Percentiles rank a stretch among this genome's conserved stretches.
These are phyloP conservation scores for Wickerhamomyces subpelliculosus DNA, from an alignment of 805 yeast genomes.

Conservation along the genomic window DNA sequence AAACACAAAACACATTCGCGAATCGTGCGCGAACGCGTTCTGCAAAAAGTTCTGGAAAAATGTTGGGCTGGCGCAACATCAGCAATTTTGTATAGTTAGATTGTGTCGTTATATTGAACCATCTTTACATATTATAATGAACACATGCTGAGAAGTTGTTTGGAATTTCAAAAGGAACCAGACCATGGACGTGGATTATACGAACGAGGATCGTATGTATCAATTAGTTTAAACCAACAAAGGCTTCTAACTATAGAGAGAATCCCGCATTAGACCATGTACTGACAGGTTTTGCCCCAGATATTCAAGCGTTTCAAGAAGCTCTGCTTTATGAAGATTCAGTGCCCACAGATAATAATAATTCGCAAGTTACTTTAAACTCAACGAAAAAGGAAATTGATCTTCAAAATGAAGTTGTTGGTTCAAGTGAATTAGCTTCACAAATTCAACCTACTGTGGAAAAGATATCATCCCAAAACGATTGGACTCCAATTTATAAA, in stretches of 20 bases:
- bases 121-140: too few relatives aligned
- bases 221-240: slow-evolving; percentile 16
- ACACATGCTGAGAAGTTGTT: too few relatives aligned
- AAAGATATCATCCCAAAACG: slow-evolving; percentile 34
- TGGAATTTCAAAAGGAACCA: too few relatives aligned
- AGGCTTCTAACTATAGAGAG: too few relatives aligned
- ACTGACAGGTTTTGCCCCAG: slow-evolving; percentile 7
- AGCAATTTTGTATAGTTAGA: too few relatives aligned
- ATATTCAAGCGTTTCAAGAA: slow-evolving; percentile 29
- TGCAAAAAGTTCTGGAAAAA: too few relatives aligned
- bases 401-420: slow-evolving; percentile 6
- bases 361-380: not conserved
- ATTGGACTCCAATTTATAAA: slow-evolving; percentile 39
- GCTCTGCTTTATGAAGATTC: slow-evolving; percentile 28
- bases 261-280: too few relatives aligned
- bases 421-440: not conserved
- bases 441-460: slow-evolving; percentile 15
- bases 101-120: too few relatives aligned
- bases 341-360: not conserved
- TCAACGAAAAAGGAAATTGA: not conserved
- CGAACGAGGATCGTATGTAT: slow-evolving; percentile 25
- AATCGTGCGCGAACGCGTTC: too few relatives aligned
- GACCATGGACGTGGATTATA: slow-evolving; percentile 22
- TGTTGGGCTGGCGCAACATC: too few relatives aligned
- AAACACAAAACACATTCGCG: too few relatives aligned